Evolutionary conservation across 73 alveolate genomes (phyloP).

Genomic region (Chromera velia): DNA sequence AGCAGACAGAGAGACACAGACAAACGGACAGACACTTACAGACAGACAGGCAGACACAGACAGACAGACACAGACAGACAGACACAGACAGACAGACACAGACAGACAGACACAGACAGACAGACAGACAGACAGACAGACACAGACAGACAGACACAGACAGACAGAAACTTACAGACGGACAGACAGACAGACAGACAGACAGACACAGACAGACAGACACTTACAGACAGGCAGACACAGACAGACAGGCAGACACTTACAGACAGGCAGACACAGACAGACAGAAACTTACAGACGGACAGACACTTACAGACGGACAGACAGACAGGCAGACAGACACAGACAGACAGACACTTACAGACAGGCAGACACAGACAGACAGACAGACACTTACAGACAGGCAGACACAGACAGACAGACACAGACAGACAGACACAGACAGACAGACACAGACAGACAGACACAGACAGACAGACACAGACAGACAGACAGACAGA

Average conservation of each 20-base stretch:
- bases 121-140: neutral
- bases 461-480: neutral
- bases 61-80: neutral
- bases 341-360: no score
- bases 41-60: no score
- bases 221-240: neutral
- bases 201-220: neutral
- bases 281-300: neutral
- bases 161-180: no score
- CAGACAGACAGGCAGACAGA: neutral
- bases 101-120: neutral
- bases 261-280: neutral
- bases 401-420: neutral
- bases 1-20: no score
- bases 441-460: neutral
- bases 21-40: no score
- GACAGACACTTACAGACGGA: neutral
- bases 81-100: neutral
- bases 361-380: no score
- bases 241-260: neutral
- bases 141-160: neutral
- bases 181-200: neutral
- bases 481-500: neutral
- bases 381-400: no score
- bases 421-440: neutral